Base-by-base conservation (phyloP, 805 yeast genomes). In the Metschnikowia corniflorae region DNA sequence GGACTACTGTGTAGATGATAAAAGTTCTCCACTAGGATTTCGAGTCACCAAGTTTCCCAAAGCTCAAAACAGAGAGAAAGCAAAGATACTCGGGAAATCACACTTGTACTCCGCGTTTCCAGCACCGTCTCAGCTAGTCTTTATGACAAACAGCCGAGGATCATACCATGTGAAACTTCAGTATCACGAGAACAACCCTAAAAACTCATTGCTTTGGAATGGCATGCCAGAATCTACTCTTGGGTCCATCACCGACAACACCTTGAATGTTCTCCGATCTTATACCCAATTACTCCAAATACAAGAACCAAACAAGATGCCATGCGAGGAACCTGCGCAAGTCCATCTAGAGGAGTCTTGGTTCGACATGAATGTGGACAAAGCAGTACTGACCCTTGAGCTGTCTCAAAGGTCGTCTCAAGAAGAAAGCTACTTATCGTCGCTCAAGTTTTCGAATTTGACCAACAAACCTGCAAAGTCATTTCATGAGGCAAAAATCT, bases 91-190 rank as follows among this genome's bases (percentile, higher is more conserved):
- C 7, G 63, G 61, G 3, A 61, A 59, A 34, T 36, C 66, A 2
- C 53, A 45, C 33, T 39, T 65, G 20, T 58, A 55, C 40, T 35
- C 60, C 9, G 14, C 36, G 4, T 57, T 61, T 14, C 55, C 55
- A 4, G 36, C 60, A 12, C 71, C 71, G 2, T 35, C 42, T 5
- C 53, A 54, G 33, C 15, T 65, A 13, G 53, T 65, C 6, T 54
- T 65, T 21, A 44, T 65, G 39, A 58, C 63, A 5, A 44, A 46
- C 24, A 32, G 32, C 21, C 36, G 34, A 10, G 53, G 53, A 8
- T 47, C 60, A 4, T 57, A 52, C 33, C 50, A 39, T 22, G 50
- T 59, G 22, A 43, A 49, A n/a, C 49, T 55, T 8, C 13, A 34
- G 22, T 23, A 47, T 34, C 24, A 19, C 18, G 39, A 34, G 4